Evolutionary conservation across 2,329 filamentous ascomycete genomes (phyloP), one percentile per base, ranked within the genome.

Genomic region (Xylariaceae sp.): DNA sequence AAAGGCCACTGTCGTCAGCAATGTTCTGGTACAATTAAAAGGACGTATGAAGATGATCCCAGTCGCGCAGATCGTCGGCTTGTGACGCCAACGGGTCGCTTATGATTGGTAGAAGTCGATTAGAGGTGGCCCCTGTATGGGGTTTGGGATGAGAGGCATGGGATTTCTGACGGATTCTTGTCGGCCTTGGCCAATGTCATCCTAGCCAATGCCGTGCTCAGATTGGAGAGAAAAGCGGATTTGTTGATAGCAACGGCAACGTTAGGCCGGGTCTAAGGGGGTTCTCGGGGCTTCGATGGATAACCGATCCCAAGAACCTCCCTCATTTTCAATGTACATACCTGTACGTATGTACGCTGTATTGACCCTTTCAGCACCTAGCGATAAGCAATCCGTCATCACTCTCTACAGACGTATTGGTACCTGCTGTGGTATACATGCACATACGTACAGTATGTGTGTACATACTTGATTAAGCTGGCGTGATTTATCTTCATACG

Each of bases 91-190:
- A 57, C 57, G 40, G 20, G 46, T 43, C 18, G 47, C 44, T 48
- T 47, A 20, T 64, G 59, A 64, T 64, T 64, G 62, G 62, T 43
- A 49, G 48, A 37, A 45, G 32, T 44, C 48, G 50, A 52, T 41
- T 50, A 56, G 46, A 50, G 56, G 54, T 60, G 61, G 61, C 48
- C 44, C 42, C 49, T 50, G 26, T 54, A 62, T 64, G 56, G 61
- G 56, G 61, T 60, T 57, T 59, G 51, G 40, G 53, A 49, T 56
- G 52, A 58, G 53, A 60, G 56, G 52, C 56, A 62, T 58, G 59
- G 57, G 59, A 58, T 59, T 64, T 56, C 47, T 62, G 53, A 59
- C 54, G 61, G 61, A 62, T 62, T 61, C 59, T 48, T 52, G 48
- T 60, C 56, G 49, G 56, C 50, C 61, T 64, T 64, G 61, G 61